phyloP scores from a whole-genome alignment of 306 rosid species.

The Acacia acuminata region DNA sequence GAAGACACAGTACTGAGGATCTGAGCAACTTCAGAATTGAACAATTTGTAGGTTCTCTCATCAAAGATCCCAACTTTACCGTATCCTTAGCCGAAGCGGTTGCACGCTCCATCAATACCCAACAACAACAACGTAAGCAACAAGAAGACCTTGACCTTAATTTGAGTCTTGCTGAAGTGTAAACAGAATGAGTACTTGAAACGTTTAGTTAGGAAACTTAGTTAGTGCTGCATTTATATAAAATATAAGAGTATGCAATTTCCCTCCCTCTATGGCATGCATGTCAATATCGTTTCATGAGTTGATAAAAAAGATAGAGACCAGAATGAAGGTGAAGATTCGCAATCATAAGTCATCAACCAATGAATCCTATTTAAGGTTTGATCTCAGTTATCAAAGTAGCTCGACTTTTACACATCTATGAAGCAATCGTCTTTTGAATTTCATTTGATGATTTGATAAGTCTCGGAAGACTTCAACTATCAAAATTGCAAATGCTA shows the following conservation, averaged over 20 bases:
- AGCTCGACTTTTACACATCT: not conserved
- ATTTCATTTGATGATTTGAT: not conserved
- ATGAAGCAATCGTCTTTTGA: not conserved
- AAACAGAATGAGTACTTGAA: not conserved
- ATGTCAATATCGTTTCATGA: not conserved
- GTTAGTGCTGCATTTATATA: not conserved
- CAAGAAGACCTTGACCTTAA: conserved; percentile 35
- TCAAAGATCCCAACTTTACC: conserved; percentile 57
- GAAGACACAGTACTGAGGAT: conserved; percentile 22
- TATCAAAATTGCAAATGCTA: conserved; percentile 15
- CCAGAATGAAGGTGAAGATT: not conserved
- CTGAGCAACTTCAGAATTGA: conserved; percentile 34
- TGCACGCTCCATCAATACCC: conserved; percentile 47
- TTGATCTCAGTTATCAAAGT: not conserved
- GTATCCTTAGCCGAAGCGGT: conserved; percentile 65
- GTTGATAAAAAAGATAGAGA: conserved; percentile 20
- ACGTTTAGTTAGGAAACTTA: not conserved
- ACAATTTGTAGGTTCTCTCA: conserved; percentile 48
- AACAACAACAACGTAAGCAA: conserved; percentile 33
- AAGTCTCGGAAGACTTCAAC: not conserved
- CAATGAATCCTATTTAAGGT: not conserved
- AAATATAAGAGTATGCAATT: not conserved
- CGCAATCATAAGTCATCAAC: not conserved
- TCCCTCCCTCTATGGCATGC: not conserved
- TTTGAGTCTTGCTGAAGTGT: conserved; percentile 22